Evolutionary conservation across 371 early-diverging fungal species (phyloP), one percentile per base, ranked within the genome.

Genomic region (Nosema granulosis): DNA sequence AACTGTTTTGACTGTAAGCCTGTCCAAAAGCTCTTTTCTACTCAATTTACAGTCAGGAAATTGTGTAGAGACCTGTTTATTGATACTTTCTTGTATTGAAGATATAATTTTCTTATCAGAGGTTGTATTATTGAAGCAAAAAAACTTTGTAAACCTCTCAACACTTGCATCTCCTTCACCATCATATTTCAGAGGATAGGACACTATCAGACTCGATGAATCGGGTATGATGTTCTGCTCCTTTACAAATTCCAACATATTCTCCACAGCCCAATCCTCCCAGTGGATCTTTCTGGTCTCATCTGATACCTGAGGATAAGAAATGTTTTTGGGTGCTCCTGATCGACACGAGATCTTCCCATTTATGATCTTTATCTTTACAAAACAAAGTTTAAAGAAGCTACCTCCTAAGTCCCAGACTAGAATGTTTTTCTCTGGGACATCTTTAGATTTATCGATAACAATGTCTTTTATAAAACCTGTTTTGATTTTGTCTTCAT

Each of bases 121-220:
- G 12, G 18, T 28, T 35, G 32, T 35, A 13, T 1, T 2, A 35
- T 63, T 43, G 20, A 63, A 63, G 20, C 63, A 63, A 32, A 32
- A 63, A 37, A 24, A 28, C 37, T 63, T 63, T 13, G 63, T 1
- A 24, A 63, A 63, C 6, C 3, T 29, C 9, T 6, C 24, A 9
- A 34, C 32, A 52, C 24, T 20, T 9, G 54, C 9, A 52, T 3
- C 16, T 11, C n/a, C n/a, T n/a, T n/a, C n/a, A 35, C 22, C 35
- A 20, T 63, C 28, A 37, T 63, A 63, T 63, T 35, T 37, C 1
- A 63, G n/a, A 63, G 63, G 63, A 63, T 63, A 63, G 3, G 63
- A 63, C 32, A 63, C 32, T 18, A 63, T 63, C 11, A 63, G 26
- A 37, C 37, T 35, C 13, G 37, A 9, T 18, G 26, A 35, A 63